Evolutionary conservation across 768 basidiomycete genomes (phyloP), one percentile per base, ranked within the genome.

Genomic region (Amyloporia xantha): DNA sequence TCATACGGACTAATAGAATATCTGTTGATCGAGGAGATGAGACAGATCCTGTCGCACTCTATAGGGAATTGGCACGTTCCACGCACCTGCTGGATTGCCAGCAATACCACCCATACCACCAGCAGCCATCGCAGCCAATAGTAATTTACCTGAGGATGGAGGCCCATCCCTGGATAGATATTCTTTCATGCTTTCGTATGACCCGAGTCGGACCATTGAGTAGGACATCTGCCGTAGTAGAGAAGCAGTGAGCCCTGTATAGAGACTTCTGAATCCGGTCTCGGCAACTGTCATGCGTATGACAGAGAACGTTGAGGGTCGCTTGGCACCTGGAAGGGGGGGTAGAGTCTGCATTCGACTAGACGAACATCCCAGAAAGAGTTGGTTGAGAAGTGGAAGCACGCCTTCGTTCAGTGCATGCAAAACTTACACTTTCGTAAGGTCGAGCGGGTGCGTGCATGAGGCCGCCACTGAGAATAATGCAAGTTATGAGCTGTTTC

Each of bases 161-260:
- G 69, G 71, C 2, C 78, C 74, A 26, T 73, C 64, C 52, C 63
- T 62, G 11, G 79, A 74, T 41, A 89, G 61, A 12, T 68, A 68
- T 17, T 69, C 66, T 59, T 91, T 91, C 62, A 87, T 73, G 44
- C 81, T 78, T 59, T 94, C 91, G 60, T 93, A 92, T 19, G 73
- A 78, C 20, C 91, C 91, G 25, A 93, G 68, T 26, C 91, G 81
- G 46, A 91, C 87, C 40, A 93, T 78, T 0, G 89, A 89, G 60
- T 94, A 94, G 9, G 89, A 83, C 90, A 93, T 91, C 68, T 94
- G 91, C 44, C 91, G 78, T 64, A 92, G 72, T 20, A 91, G 65
- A 2, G 91, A 89, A 4, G 91, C 91, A 4, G 83, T 81, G 27
- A 92, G 74, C 20, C 91, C 91, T 10, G 84, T 81, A 58, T 88